phyloP scores from a whole-genome alignment of 106 monocot species.

The Vanilla planifolia region DNA sequence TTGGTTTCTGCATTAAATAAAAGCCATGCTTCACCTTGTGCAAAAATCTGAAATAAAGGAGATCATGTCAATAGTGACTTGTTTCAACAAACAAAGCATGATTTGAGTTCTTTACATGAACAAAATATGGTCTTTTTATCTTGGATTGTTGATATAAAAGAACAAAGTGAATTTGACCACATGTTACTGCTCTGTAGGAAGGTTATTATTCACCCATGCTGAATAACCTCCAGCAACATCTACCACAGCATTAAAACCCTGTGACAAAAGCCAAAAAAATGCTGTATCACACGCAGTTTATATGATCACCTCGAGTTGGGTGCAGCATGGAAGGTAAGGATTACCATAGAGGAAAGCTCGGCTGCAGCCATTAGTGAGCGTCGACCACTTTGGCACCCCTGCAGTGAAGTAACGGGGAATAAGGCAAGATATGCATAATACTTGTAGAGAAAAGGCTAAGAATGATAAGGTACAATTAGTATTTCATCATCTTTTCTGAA shows the following conservation, averaged over 20 bases:
- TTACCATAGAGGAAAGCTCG: constrained; percentile 49
- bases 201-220: constrained; percentile 42
- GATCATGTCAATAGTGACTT: no score
- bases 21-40: no score
- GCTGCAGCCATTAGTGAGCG: constrained; percentile 66
- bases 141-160: no score
- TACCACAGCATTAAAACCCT: constrained; percentile 49
- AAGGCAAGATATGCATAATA: background rate
- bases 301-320: background rate
- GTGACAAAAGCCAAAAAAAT: constrained; percentile 5
- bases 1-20: no score
- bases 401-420: background rate
- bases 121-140: no score
- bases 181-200: constrained; percentile 26
- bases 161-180: background rate
- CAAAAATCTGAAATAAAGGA: no score
- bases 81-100: no score
- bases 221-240: constrained; percentile 58
- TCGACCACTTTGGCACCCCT: constrained; percentile 68
- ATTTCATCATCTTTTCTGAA: constrained; percentile 59
- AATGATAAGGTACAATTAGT: constrained; percentile 27
- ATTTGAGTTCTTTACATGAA: no score
- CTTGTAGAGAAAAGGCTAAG: background rate
- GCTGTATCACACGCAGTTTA: no score
- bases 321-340: background rate